Evolutionary conservation across 148 eudicot species (phyloP).

Genomic region (Salicornia ramosissima): DNA sequence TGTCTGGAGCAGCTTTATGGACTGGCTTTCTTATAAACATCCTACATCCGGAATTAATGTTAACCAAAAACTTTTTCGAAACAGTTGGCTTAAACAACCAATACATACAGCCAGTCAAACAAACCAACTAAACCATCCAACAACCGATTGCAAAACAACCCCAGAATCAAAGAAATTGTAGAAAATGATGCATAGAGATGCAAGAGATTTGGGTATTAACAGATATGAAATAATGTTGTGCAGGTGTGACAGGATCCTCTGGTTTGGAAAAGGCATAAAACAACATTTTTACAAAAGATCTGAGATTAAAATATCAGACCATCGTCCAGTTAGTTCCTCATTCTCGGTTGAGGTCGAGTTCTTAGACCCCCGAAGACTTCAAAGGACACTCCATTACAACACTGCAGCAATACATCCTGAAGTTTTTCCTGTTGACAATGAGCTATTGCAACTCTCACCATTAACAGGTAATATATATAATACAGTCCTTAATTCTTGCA

Average conservation of each 20-base stretch:
- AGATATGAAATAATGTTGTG: conserved; percentile 18
- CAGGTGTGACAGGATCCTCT: conserved; percentile 95
- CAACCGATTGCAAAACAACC: no score
- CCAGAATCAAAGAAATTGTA: no score
- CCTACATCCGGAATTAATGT: no score
- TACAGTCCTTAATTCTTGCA: conserved; percentile 4
- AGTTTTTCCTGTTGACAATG: conserved; percentile 34
- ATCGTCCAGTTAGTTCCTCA: conserved; percentile 83
- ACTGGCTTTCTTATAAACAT: no score
- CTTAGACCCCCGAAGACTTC: conserved; percentile 64
- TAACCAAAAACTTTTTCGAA: no score
- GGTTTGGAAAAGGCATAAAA: conserved; percentile 82
- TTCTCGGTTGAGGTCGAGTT: conserved; percentile 81
- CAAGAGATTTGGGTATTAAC: no score
- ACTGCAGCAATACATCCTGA: conserved; percentile 76
- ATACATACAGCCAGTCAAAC: no score
- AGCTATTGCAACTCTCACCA: conserved; percentile 1
- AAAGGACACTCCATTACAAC: conserved; percentile 64
- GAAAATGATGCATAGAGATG: no score
- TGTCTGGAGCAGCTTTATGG: no score
- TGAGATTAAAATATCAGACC: conserved; percentile 76
- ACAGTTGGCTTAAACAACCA: no score
- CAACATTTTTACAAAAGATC: conserved; percentile 65
- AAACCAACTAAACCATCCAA: no score
- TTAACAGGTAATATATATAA: conserved; percentile 13